phyloP scores from a whole-genome alignment of 2,329 filamentous ascomycete species.

The Hymenoscyphus fraxineus region DNA sequence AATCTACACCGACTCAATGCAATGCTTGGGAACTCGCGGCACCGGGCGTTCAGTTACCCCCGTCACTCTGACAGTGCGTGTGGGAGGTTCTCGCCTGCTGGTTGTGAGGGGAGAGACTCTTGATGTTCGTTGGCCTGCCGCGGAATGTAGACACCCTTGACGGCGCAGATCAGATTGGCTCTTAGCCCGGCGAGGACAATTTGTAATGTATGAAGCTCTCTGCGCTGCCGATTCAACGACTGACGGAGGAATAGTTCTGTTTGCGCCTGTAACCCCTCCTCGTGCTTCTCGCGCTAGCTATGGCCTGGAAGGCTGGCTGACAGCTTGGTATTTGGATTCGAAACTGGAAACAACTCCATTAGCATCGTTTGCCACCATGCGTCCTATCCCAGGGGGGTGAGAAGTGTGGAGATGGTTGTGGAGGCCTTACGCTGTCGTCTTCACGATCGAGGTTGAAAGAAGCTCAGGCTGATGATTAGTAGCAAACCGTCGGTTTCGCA shows the following conservation, averaged over 20 bases:
- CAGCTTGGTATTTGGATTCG: not conserved
- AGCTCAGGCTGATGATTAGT: not conserved
- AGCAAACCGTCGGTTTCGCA: not conserved
- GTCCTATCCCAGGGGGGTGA: not conserved
- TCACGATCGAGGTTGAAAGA: constrained; percentile 1
- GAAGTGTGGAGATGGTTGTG: not conserved
- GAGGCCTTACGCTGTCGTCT: not conserved
- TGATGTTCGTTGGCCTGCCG: not conserved
- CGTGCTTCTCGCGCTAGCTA: not conserved
- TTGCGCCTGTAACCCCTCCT: not conserved
- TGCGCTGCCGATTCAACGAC: not conserved
- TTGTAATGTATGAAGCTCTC: not conserved
- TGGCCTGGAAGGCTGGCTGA: not conserved
- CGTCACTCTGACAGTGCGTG: not conserved
- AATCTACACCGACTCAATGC: not conserved
- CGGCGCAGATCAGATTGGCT: not conserved
- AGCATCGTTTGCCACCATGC: not conserved
- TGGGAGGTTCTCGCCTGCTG: not conserved
- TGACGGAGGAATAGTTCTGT: not conserved
- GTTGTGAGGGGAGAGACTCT: not conserved
- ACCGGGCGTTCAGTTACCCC: not conserved
- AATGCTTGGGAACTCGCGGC: not conserved
- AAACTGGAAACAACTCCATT: not conserved
- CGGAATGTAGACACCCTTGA: not conserved
- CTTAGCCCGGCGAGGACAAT: not conserved